Evolutionary conservation across 108 stramenopile genomes (phyloP), one percentile per base, ranked within the genome.

Genomic region (Nitzschia sp.): DNA sequence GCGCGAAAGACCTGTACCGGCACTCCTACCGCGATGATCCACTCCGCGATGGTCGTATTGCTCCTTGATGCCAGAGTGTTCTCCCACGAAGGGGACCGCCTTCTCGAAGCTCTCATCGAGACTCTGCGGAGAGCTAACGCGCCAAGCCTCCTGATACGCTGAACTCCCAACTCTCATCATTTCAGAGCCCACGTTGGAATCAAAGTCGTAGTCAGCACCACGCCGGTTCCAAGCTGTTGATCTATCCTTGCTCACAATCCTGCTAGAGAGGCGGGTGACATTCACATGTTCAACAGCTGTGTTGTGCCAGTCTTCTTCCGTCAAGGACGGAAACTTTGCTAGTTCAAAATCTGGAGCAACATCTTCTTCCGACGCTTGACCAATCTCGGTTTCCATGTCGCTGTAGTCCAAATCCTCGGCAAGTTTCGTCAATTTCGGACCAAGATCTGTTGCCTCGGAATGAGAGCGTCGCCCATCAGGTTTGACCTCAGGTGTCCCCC

Each of bases 281-380:
- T 38, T n/a, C 41, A 44, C 25, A 2, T 44, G 15, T 26, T 61
- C 22, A 36, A 11, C 17, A 22, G n/a, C 41, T 22, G 60, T 16
- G 16, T 61, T 31, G 13, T 45, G n/a, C 60, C 60, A 61, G 13
- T 41, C 60, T 25, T 41, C 36, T 9, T 36, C 17, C 0, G 35
- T 25, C 60, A 61, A 61, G 1, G 60, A 61, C n/a, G 60, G 60
- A 41, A 61, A 61, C 60, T 41, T 19, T 1, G 60, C 60, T 13
- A 61, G 36, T 22, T 61, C 60, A 23, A 61, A 61, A 45, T 45
- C 60, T 13, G 19, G 9, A 21, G 48, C 4, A n/a, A 50, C 8
- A n/a, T 22, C 48, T 13, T 6, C 38, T 6, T 6, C 9, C 38
- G 38, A 9, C 9, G 6, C 38, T 13, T 41, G 38, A 41, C 38